phyloP scores from a whole-genome alignment of 2,329 filamentous ascomycete genomes.

The Aspergillus japonicus region DNA sequence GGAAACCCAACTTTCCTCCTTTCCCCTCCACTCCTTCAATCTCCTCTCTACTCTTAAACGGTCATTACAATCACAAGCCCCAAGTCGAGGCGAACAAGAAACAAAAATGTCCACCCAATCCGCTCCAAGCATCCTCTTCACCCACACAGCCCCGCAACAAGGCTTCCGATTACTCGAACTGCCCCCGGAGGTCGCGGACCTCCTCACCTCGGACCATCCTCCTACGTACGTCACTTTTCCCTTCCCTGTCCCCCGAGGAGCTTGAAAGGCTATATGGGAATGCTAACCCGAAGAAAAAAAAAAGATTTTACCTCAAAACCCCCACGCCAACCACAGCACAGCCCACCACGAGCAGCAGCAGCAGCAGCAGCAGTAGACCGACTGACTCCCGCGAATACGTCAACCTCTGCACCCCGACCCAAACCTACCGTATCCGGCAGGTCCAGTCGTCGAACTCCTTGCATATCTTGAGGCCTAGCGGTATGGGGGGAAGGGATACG shows the following conservation, averaged over 20 bases:
- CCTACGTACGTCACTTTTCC: slow-evolving; percentile 30
- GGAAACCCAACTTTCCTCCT: background rate
- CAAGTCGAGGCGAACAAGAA: background rate
- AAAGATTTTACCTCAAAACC: slow-evolving; percentile 47
- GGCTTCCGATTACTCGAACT: slow-evolving; percentile 61
- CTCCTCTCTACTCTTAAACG: background rate
- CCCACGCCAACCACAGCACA: slow-evolving; percentile 24
- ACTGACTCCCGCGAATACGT: slow-evolving; percentile 41
- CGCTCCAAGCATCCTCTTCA: slow-evolving; percentile 39
- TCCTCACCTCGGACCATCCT: slow-evolving; percentile 51
- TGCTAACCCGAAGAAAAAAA: background rate
- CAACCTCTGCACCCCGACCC: slow-evolving; percentile 58
- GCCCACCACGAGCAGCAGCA: slow-evolving; percentile 23
- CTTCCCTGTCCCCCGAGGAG: too few relatives aligned
- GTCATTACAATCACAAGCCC: background rate
- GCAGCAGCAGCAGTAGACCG: slow-evolving; percentile 16
- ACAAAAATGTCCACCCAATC: slow-evolving; percentile 41
- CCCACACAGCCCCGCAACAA: slow-evolving; percentile 47
- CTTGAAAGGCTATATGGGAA: too few relatives aligned
- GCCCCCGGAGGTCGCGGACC: slow-evolving; percentile 55
- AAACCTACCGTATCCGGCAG: slow-evolving; percentile 61
- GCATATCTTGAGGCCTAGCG: slow-evolving; percentile 52
- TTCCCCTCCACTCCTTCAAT: too few relatives aligned
- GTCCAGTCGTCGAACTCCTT: slow-evolving; percentile 66
- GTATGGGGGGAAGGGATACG: slow-evolving; percentile 20